Evolutionary conservation across 768 basidiomycete genomes (phyloP).

Genomic region (Boletellus ananas): DNA sequence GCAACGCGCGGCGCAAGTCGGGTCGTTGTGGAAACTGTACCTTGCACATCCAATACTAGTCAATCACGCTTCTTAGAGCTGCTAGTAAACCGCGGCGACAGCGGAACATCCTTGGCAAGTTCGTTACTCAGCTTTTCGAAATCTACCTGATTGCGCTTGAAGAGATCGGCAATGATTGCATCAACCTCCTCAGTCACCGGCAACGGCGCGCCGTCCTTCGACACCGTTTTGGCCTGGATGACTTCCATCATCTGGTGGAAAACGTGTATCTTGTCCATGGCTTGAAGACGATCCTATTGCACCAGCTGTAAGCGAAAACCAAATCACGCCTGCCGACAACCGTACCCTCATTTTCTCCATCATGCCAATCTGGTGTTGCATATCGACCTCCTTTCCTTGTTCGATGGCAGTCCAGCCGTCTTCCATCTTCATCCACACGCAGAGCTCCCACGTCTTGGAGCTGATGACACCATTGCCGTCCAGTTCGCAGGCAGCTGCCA

Average conservation of each 20-base stretch:
- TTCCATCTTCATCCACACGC: slow-evolving; percentile 32
- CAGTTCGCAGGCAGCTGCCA: slow-evolving; percentile 23
- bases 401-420: slow-evolving; percentile 28
- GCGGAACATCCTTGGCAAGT: slow-evolving; percentile 16
- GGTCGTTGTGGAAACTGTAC: background rate
- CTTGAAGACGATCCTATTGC: slow-evolving; percentile 23
- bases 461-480: slow-evolving; percentile 18
- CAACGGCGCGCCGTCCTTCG: slow-evolving; percentile 19
- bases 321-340: background rate
- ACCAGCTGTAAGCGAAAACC: background rate
- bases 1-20: background rate
- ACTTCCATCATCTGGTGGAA: slow-evolving; percentile 33
- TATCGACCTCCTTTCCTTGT: slow-evolving; percentile 22
- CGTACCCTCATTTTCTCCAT: slow-evolving; percentile 30
- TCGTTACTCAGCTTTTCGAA: slow-evolving; percentile 28
- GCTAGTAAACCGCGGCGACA: slow-evolving; percentile 19
- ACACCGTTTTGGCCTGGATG: slow-evolving; percentile 29
- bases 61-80: slow-evolving; percentile 29
- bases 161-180: slow-evolving; percentile 30
- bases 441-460: slow-evolving; percentile 27
- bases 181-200: slow-evolving; percentile 31
- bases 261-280: slow-evolving; percentile 30
- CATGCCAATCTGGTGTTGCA: slow-evolving; percentile 21
- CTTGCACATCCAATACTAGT: slow-evolving; percentile 2
- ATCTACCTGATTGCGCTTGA: slow-evolving; percentile 29